These are phyloP conservation scores for Paracoccidioides lutzii DNA, from an alignment of 2,329 filamentous ascomycete genomes.

Conservation along the genomic window DNA sequence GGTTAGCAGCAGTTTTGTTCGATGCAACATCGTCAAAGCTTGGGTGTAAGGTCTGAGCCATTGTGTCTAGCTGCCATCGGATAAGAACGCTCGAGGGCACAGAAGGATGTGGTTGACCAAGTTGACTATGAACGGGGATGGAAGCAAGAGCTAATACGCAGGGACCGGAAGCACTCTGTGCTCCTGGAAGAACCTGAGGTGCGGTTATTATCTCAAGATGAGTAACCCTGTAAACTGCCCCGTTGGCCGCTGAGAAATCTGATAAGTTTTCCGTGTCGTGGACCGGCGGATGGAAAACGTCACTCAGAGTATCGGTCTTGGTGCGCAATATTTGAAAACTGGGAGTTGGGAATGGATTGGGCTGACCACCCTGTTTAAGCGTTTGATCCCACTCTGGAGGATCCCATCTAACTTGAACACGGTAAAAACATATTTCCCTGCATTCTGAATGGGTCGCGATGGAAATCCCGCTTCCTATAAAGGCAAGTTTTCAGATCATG, in stretches of 20 bases:
- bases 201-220: constrained; percentile 62
- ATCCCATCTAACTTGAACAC: constrained; percentile 63
- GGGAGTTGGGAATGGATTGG: constrained; percentile 22
- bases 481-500: neutral
- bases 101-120: constrained; percentile 38
- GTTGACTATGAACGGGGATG: constrained; percentile 39
- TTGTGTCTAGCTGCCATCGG: constrained; percentile 64
- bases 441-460: constrained; percentile 39
- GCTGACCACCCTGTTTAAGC: constrained; percentile 5
- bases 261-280: constrained; percentile 16
- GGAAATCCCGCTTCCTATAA: constrained; percentile 20
- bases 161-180: constrained; percentile 43
- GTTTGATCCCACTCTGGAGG: constrained; percentile 41
- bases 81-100: constrained; percentile 62
- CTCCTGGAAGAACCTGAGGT: constrained; percentile 43
- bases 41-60: constrained; percentile 53
- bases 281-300: constrained; percentile 18
- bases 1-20: constrained; percentile 44
- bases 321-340: constrained; percentile 26
- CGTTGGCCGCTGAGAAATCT: constrained; percentile 16
- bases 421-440: constrained; percentile 61
- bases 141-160: constrained; percentile 64
- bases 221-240: constrained; percentile 48
- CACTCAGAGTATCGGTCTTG: constrained; percentile 25
- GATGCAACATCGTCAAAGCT: constrained; percentile 65